phyloP scores from a whole-genome alignment of 345 rosid species.

The Bruguiera gymnorhiza region DNA sequence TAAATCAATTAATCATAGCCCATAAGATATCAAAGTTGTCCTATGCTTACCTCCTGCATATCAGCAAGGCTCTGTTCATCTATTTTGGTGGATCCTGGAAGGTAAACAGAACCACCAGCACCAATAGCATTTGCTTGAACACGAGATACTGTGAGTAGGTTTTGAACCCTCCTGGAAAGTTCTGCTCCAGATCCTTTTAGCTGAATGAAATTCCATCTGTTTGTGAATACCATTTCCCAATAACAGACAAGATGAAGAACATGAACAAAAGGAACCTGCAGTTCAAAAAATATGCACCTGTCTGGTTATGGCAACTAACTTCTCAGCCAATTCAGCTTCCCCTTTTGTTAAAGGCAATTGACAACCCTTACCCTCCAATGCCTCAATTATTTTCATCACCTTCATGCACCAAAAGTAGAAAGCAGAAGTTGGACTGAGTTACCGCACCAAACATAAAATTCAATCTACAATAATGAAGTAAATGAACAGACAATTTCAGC shows the following conservation, averaged over 20 bases:
- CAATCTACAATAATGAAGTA: neutral
- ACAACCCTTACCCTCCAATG: conserved; percentile 85
- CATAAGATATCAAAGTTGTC: neutral
- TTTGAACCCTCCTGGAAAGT: conserved; percentile 91
- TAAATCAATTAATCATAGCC: too few relatives aligned
- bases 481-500: neutral
- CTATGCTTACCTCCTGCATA: conserved; percentile 77
- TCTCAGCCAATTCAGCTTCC: conserved; percentile 86
- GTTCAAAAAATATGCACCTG: conserved; percentile 50
- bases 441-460: neutral
- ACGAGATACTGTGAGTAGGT: conserved; percentile 62
- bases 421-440: neutral
- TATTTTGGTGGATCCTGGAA: conserved; percentile 93
- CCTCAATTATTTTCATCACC: conserved; percentile 92
- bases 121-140: conserved; percentile 67
- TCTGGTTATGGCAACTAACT: conserved; percentile 66
- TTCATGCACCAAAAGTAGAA: conserved; percentile 14
- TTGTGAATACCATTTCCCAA: conserved; percentile 20
- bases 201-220: conserved; percentile 37
- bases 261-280: neutral
- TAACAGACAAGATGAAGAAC: neutral
- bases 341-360: conserved; percentile 80
- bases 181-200: conserved; percentile 96
- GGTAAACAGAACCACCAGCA: conserved; percentile 60
- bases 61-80: conserved; percentile 90